These are phyloP conservation scores for Pyrus betulifolia DNA, from an alignment of 306 rosid genomes.

Conservation along the genomic window DNA sequence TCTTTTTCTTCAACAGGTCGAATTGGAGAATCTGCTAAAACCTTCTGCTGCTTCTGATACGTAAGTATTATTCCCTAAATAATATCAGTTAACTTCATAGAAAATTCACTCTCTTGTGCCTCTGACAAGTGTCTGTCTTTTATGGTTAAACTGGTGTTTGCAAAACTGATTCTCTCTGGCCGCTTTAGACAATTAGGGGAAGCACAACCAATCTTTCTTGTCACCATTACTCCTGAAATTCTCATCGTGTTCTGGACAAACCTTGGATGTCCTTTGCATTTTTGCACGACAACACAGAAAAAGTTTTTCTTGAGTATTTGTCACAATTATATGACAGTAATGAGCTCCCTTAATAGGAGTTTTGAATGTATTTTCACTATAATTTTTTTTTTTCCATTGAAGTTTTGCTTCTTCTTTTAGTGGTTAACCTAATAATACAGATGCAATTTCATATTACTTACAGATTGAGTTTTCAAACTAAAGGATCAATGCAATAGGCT, in stretches of 20 bases:
- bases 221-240: background rate
- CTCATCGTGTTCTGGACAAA: background rate
- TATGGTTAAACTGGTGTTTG: background rate
- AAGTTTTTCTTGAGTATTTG: background rate
- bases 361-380: background rate
- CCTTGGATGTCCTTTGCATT: background rate
- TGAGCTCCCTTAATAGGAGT: background rate
- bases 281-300: background rate
- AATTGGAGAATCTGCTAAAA: constrained; percentile 30
- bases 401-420: background rate
- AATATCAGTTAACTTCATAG: background rate
- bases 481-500: background rate
- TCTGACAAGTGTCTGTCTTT: background rate
- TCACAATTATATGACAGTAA: background rate
- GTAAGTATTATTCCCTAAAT: constrained; percentile 34
- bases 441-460: background rate
- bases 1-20: constrained; percentile 25
- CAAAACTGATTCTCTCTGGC: background rate
- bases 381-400: background rate
- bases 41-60: constrained; percentile 27
- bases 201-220: background rate
- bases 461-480: background rate
- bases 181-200: background rate
- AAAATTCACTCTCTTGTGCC: background rate
- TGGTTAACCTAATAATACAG: background rate